Conservation (phyloP, 148 eudicot species). For the Chenopodium formosanum region DNA sequence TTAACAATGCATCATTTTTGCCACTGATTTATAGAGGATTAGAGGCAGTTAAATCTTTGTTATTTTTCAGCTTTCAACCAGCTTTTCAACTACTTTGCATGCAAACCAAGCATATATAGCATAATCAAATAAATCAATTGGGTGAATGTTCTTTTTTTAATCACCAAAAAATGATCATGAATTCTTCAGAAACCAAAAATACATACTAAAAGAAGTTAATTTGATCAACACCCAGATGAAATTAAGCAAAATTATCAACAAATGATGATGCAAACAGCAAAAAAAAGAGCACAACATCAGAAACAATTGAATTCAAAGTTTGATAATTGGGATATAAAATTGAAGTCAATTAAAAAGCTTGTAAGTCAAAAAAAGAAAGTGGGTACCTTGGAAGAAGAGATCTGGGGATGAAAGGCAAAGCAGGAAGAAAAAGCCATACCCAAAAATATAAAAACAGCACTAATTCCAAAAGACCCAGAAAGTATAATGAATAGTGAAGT, state of each 20-base stretch:
- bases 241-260: not conserved
- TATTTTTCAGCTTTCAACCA: not conserved
- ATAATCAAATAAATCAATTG: not conserved
- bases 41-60: not conserved
- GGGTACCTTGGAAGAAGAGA: constrained; percentile 43
- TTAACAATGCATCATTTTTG: not conserved
- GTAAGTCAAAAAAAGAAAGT: constrained; percentile 9
- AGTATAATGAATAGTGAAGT: not conserved
- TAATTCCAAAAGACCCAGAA: constrained; percentile 15
- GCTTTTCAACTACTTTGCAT: not conserved
- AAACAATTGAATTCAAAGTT: not conserved
- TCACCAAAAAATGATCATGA: not conserved
- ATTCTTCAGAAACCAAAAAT: not conserved
- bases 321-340: not conserved
- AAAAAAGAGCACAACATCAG: not conserved
- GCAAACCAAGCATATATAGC: not conserved
- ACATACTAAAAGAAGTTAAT: not conserved
- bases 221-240: constrained; percentile 4
- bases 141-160: not conserved
- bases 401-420: constrained; percentile 34
- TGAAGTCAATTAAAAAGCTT: not conserved
- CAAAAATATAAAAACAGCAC: constrained; percentile 4
- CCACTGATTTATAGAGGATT: not conserved
- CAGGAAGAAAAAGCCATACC: constrained; percentile 59
- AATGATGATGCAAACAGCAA: not conserved